Conservation (phyloP, 257 asterid species). For the Asclepias syriaca region DNA sequence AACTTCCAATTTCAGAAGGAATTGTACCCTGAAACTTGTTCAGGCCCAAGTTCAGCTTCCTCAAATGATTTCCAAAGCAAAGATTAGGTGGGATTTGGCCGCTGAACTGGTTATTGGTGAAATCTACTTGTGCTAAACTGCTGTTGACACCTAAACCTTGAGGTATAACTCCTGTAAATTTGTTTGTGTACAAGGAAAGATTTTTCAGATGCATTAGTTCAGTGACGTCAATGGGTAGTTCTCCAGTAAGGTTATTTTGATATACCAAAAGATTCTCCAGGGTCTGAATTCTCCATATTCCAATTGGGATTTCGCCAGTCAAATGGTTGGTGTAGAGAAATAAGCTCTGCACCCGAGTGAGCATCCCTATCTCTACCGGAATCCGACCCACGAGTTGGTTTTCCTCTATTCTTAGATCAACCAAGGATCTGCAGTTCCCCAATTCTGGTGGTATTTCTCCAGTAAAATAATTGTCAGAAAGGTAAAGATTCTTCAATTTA, state of each 20-base stretch:
- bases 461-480: constrained; percentile 40
- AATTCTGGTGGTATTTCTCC: constrained; percentile 55
- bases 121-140: constrained; percentile 36
- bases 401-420: constrained; percentile 36
- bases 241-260: constrained; percentile 47
- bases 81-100: constrained; percentile 60
- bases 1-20: constrained; percentile 48
- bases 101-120: constrained; percentile 43
- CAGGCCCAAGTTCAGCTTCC: constrained; percentile 42
- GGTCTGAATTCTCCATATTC: constrained; percentile 46
- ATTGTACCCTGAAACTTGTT: constrained; percentile 46
- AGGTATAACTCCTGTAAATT: constrained; percentile 48
- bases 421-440: constrained; percentile 51
- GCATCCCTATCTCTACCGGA: constrained; percentile 52
- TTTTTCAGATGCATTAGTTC: constrained; percentile 42
- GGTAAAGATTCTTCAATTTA: constrained; percentile 37
- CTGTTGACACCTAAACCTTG: constrained; percentile 51
- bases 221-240: constrained; percentile 43
- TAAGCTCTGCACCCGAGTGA: constrained; percentile 27
- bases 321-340: constrained; percentile 42
- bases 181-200: constrained; percentile 43
- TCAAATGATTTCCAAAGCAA: constrained; percentile 49
- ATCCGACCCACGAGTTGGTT: constrained; percentile 43
- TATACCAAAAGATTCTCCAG: constrained; percentile 39
- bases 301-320: constrained; percentile 45